Conservation (phyloP, 2,329 filamentous ascomycete genomes). For the Leptographium galeiforme region DNA sequence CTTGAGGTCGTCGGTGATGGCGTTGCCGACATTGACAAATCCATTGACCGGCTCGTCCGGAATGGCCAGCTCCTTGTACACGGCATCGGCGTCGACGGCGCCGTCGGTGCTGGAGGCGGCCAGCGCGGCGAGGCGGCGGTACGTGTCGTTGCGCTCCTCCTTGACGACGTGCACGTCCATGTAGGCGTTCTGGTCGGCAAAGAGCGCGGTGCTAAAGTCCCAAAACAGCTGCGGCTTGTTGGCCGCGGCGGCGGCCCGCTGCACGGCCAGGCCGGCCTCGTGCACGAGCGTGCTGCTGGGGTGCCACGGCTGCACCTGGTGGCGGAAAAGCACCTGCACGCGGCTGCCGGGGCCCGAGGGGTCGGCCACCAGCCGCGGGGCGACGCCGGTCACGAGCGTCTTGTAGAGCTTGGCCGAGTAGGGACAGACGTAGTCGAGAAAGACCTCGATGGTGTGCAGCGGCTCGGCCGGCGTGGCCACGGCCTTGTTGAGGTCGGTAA, state of each 20-base stretch:
- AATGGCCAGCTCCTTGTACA: constrained; percentile 58
- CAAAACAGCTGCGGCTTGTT: constrained; percentile 56
- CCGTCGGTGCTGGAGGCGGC: constrained; percentile 53
- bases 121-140: constrained; percentile 64
- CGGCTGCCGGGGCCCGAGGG: constrained; percentile 36
- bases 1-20: constrained; percentile 76
- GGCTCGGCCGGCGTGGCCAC: constrained; percentile 26
- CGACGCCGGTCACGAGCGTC: constrained; percentile 54
- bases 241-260: constrained; percentile 36
- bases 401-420: constrained; percentile 58
- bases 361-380: constrained; percentile 49
- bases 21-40: constrained; percentile 64
- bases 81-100: constrained; percentile 54
- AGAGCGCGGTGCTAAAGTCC: constrained; percentile 58
- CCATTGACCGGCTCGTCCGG: constrained; percentile 56
- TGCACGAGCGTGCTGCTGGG: constrained; percentile 69
- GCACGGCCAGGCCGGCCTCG: constrained; percentile 74
- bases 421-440: constrained; percentile 86
- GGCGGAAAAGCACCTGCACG: constrained; percentile 71
- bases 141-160: constrained; percentile 75
- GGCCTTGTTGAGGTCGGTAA: constrained; percentile 23
- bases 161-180: constrained; percentile 78
- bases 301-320: constrained; percentile 92
- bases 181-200: constrained; percentile 55
- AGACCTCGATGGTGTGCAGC: constrained; percentile 48